Base-by-base conservation (phyloP, 2,329 filamentous ascomycete genomes). In the Scleromitrula shiraiana region DNA sequence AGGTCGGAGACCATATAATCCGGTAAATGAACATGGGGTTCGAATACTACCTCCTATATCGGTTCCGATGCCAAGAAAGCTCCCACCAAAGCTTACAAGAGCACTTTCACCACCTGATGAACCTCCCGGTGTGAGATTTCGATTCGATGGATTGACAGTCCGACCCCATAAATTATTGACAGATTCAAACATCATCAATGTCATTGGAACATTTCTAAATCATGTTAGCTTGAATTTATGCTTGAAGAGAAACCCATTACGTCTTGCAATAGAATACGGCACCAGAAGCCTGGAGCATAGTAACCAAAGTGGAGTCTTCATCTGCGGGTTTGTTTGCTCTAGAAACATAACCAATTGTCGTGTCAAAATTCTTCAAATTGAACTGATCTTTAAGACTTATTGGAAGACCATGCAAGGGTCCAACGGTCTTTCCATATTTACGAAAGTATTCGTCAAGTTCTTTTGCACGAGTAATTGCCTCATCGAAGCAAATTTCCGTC, bases 191-290 rank as follows among this genome's bases (percentile, higher is more conserved):
- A 60, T 52, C 51, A 57, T 61, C n/a, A 60, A 39, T 22, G 41
- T 55, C 33, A 54, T 52, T 2, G 58, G 90, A 83, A 22, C 89
- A 88, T 90, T 91, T 0, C 33, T 36, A 36, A 10, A 20, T 7
- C 7, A 36, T 36, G 15, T 36, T 4, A 36, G 33, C 33, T 20
- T 3, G 19, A 10, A 7, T 17, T n/a, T 17, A 36, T 7, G 9
- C 10, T 36, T 20, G 17, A 8, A 8, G 17, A 36, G 17, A 8
- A 15, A 9, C 10, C 19, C 33, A 32, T 14, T 36, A 36, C 19
- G 90, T 95, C 72, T 95, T 95, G 58, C 88, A 87, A 62, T 93
- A 94, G 0, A 89, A 88, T 2, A 95, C 76, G 1, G 89, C 88
- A 20, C 89, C 85, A 4, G 87, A 9, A 17, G 10, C 19, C 23